A percentile compares a stretch with the other conserved stretches of the same genome.
Evolutionary conservation across 352 stramenopile genomes (phyloP).

Genomic region (Pythium aquatile): DNA sequence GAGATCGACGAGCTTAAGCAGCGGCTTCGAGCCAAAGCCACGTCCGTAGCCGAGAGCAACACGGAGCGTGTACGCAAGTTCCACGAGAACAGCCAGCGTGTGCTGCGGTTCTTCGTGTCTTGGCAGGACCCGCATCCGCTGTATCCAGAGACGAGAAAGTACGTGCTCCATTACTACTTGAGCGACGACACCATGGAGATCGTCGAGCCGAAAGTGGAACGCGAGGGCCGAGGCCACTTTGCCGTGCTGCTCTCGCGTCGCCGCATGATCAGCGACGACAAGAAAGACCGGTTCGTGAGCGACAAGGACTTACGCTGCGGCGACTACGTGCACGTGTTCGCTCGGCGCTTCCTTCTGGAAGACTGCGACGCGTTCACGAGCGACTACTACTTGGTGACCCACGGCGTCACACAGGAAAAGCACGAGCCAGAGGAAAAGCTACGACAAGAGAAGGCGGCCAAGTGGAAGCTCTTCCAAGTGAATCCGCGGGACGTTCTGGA

Average conservation of each 20-base stretch:
- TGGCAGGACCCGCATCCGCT: constrained; percentile 91
- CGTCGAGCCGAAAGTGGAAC: constrained; percentile 63
- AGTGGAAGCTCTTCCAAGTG: constrained; percentile 64
- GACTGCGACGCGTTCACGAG: constrained; percentile 92
- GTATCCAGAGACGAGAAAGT: constrained; percentile 86
- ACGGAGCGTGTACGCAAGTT: constrained; percentile 66
- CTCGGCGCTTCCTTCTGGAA: constrained; percentile 84
- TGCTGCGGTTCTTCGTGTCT: constrained; percentile 90
- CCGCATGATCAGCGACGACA: constrained; percentile 49
- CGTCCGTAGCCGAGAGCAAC: constrained; percentile 32
- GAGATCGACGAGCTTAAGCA: constrained; percentile 61
- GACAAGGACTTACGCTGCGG: constrained; percentile 83
- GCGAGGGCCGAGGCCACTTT: constrained; percentile 60
- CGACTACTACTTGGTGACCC: constrained; percentile 82
- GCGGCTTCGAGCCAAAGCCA: constrained; percentile 30
- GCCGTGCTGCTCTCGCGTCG: constrained; percentile 81
- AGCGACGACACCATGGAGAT: constrained; percentile 92
- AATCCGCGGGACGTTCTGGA: constrained; percentile 24
- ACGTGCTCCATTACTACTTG: constrained; percentile 92
- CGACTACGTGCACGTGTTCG: constrained; percentile 80
- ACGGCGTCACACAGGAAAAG: constrained; percentile 81
- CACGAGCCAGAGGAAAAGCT: constrained; percentile 27
- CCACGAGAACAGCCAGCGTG: constrained; percentile 75
- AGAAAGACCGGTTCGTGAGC: constrained; percentile 41
- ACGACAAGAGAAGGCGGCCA: constrained; percentile 21